Evolutionary conservation across 768 basidiomycete species (phyloP), one percentile per base, ranked within the genome.

Genomic region (Rhodotorula toruloides): DNA sequence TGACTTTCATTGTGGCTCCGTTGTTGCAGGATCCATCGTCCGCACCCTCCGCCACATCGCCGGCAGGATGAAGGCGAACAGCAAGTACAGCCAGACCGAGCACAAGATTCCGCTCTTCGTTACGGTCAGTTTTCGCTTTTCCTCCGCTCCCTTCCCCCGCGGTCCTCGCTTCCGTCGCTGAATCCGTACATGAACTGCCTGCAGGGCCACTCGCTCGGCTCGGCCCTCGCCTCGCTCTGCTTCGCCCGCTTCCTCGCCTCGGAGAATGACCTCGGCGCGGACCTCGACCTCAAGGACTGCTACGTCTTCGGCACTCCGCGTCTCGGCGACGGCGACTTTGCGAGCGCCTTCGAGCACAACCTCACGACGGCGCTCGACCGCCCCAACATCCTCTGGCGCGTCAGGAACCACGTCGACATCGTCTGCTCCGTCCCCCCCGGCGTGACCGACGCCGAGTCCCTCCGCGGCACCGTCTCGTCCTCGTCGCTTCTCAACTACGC

Each of bases 381-480:
- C 31, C 40, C 53, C 25, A 49, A 59, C 47, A 68, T 68, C 61
- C 62, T 68, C 22, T 68, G 67, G 67, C 25, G 67, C 21, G 29
- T 63, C 29, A 22, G 39, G 42, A 60, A 68, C 58, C 37, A 63
- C 54, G n/a, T 32, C 21, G 67, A 68, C 53, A 22, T 68, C 53
- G 61, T 68, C 48, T 42, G 53, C 21, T 27, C 8, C 19, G 42
- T 68, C 25, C 67, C 67, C 0, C 61, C 61, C 34, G 67, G 67
- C 21, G 53, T 68, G 27, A 58, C 47, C 32, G 61, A 59, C 53
- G 27, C 49, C n/a, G 58, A 62, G 29, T 11, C 16, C 8, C 27
- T 13, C 17, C 61, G 67, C 34, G 8, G 22, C 27, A 29, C 52
- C 9, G 46, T 53, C 1, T 36, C 36, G 34, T 36, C 47, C 10